Base-by-base conservation (phyloP, 1,284 basidiomycete species). In the Fomitopsis schrenkii region DNA sequence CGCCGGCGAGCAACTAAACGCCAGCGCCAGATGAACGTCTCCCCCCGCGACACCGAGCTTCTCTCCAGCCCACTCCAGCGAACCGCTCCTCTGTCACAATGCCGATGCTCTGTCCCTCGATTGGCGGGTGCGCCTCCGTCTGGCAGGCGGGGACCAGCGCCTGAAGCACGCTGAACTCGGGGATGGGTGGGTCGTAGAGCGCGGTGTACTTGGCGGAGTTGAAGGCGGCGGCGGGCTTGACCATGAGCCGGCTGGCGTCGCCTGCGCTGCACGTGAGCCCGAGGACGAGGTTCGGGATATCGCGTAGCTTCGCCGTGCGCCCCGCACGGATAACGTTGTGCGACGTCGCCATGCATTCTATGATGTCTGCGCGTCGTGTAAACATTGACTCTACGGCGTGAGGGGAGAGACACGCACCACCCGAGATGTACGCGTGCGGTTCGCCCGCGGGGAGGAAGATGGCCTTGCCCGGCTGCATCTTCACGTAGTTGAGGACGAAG, bases 301-400 rank as follows among this genome's bases (percentile, higher is more conserved):
- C 97, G 62, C 97, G 88, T 22, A 93, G 83, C 76, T 99, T 99
- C 12, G 97, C 97, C 0, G 97, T 99, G 46, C 99, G 86, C 19
- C 97, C 97, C 2, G 97, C 97, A 53, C 97, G 92, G 61, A 99
- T 97, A 72, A 99, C 97, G 75, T 99, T 99, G 79, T 99, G 97
- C 1, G 94, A 97, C 59, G 95, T 96, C 30, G 95, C 95, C 95
- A 97, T 98, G 78, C 94, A 96, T 73, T 98, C 95, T 73, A 97
- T 93, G 74, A 96, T 95, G 73, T 98, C 95, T 97, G 71, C 2
- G 46, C 57, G 6, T 30, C 4, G 52, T 14, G n/a, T 36, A 6
- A 44, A 33, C 33, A 35, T n/a, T 33, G 15, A 35, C 26, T 41
- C 14, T 22, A 0, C 2, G 12, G 46, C 10, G 12, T 4, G 38